Conservation (phyloP, 2,329 filamentous ascomycete genomes). For the Penicillium occitanis region DNA sequence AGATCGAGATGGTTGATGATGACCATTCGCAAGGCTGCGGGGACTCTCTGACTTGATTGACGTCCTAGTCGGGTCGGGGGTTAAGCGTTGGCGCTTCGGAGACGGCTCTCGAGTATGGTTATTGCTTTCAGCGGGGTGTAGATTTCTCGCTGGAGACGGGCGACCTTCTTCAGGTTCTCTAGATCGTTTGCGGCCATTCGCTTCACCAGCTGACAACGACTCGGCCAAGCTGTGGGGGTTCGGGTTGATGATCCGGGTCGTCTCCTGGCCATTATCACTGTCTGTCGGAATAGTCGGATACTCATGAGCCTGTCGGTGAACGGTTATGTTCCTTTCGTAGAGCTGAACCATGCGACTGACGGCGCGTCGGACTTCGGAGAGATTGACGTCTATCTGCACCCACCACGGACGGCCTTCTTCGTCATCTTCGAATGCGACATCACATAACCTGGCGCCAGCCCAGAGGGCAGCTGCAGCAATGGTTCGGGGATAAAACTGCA, state of each 20-base stretch:
- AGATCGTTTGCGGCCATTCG: slow-evolving; percentile 42
- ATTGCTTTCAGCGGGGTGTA: slow-evolving; percentile 21
- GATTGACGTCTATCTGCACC: slow-evolving; percentile 70
- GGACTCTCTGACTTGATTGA: slow-evolving; percentile 1
- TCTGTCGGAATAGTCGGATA: slow-evolving; percentile 41
- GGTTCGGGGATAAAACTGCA: slow-evolving; percentile 74
- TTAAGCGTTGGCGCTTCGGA: slow-evolving; percentile 40
- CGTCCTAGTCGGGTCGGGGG: slow-evolving; percentile 23
- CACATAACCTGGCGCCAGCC: slow-evolving; percentile 74
- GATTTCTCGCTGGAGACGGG: slow-evolving; percentile 2
- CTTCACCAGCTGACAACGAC: slow-evolving; percentile 19
- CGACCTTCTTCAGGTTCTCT: slow-evolving; percentile 34
- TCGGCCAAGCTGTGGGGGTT: slow-evolving; percentile 32
- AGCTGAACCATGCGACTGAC: slow-evolving; percentile 70
- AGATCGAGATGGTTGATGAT: slow-evolving; percentile 16
- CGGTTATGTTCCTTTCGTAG: slow-evolving; percentile 44
- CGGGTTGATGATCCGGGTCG: slow-evolving; percentile 37
- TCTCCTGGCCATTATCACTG: slow-evolving; percentile 37
- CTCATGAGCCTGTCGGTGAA: slow-evolving; percentile 45
- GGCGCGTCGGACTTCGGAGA: slow-evolving; percentile 68
- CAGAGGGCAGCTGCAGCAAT: slow-evolving; percentile 86
- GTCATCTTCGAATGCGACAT: slow-evolving; percentile 71
- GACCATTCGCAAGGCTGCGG: slow-evolving; percentile 7
- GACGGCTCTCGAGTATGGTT: slow-evolving; percentile 29
- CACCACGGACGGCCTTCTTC: slow-evolving; percentile 80